Evolutionary conservation across 179 eudicot genomes (phyloP).

Genomic region (Gypsophila paniculata): DNA sequence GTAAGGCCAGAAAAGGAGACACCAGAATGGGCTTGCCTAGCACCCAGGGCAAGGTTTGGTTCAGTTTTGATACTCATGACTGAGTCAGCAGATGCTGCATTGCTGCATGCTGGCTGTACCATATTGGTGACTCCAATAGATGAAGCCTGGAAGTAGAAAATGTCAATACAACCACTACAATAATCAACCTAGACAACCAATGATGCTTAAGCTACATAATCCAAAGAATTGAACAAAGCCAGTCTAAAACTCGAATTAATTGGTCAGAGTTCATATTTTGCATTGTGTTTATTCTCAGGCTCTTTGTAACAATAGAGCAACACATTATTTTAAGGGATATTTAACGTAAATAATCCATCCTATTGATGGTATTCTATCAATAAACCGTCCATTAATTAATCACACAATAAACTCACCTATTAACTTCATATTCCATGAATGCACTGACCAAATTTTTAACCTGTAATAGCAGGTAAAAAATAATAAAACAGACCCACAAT

Average conservation of each 20-base stretch:
- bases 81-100: constrained; percentile 79
- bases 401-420: too few relatives aligned
- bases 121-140: constrained; percentile 39
- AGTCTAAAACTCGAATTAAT: not conserved
- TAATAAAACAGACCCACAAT: too few relatives aligned
- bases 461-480: too few relatives aligned
- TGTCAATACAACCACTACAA: constrained; percentile 5
- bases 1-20: constrained; percentile 68
- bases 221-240: not conserved
- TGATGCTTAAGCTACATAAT: not conserved
- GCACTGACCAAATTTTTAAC: too few relatives aligned
- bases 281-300: not conserved
- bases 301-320: not conserved
- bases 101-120: constrained; percentile 68
- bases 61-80: constrained; percentile 81
- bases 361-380: too few relatives aligned
- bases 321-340: not conserved
- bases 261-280: not conserved
- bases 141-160: constrained; percentile 46
- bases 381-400: too few relatives aligned
- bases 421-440: too few relatives aligned
- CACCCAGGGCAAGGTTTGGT: constrained; percentile 47
- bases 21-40: constrained; percentile 54
- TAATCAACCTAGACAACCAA: not conserved
- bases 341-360: not conserved